phyloP scores from a whole-genome alignment of 2,329 filamentous ascomycete genomes.

The Zelopaecilomyces penicillatus region DNA sequence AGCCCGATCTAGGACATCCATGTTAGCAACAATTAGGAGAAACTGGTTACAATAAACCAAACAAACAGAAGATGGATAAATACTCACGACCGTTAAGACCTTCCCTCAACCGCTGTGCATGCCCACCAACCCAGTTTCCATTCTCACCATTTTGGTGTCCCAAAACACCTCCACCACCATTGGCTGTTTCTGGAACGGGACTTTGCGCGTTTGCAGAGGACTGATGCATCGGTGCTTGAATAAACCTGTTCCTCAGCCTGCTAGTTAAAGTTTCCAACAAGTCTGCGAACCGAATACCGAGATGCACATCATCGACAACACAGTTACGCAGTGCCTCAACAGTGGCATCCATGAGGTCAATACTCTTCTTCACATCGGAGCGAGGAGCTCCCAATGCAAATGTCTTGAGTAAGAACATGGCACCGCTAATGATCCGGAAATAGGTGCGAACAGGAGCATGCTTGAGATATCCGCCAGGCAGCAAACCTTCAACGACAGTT shows the following conservation, averaged over 20 bases:
- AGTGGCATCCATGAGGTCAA: conserved; percentile 65
- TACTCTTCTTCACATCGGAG: conserved; percentile 66
- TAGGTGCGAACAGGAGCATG: conserved; percentile 79
- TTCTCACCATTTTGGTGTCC: conserved; percentile 18
- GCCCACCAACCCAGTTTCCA: conserved; percentile 25
- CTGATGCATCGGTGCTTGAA: conserved; percentile 47
- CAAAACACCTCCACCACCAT: conserved; percentile 16
- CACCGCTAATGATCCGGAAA: conserved; percentile 77
- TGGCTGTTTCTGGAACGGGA: conserved; percentile 26
- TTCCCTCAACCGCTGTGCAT: conserved; percentile 33
- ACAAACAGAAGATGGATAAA: not conserved
- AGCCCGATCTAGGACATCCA: conserved; percentile 28
- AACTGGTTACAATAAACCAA: not conserved
- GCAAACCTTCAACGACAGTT: conserved; percentile 67
- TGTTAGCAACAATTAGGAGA: conserved; percentile 7
- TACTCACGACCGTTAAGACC: conserved; percentile 29
- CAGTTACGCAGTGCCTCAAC: conserved; percentile 67
- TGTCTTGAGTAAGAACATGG: conserved; percentile 78
- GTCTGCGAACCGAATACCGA: conserved; percentile 77
- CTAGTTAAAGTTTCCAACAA: conserved; percentile 72
- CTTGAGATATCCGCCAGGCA: conserved; percentile 67
- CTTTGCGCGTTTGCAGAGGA: conserved; percentile 33
- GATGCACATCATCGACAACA: conserved; percentile 76
- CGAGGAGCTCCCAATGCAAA: conserved; percentile 75
- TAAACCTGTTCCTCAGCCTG: conserved; percentile 65